phyloP scores from a whole-genome alignment of 495 filamentous ascomycete genomes.

The Lasiosphaeris hirsuta region DNA sequence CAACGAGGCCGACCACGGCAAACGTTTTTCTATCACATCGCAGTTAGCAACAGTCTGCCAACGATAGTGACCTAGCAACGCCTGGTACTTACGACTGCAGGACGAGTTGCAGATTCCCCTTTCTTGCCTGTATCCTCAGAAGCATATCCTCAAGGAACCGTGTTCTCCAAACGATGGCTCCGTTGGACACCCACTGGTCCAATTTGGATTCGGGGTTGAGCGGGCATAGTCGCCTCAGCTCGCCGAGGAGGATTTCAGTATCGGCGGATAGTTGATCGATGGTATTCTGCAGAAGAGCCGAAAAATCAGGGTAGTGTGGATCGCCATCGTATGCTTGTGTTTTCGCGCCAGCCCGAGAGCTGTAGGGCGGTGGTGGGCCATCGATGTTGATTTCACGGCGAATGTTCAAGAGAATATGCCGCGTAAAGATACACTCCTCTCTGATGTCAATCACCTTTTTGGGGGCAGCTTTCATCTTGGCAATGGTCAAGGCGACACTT shows the following conservation, averaged over 20 bases:
- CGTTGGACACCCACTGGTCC: neutral
- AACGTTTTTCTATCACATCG: too few species aligned
- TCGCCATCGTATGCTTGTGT: neutral
- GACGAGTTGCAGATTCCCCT: slow-evolving; percentile 6
- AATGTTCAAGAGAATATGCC: slow-evolving; percentile 5
- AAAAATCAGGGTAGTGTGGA: neutral
- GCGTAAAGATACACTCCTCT: slow-evolving; percentile 2
- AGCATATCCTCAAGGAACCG: slow-evolving; percentile 6
- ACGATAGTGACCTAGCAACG: too few species aligned
- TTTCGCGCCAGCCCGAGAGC: neutral
- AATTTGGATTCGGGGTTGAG: neutral
- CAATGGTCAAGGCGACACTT: neutral
- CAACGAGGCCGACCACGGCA: too few species aligned
- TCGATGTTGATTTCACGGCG: neutral
- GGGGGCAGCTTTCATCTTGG: neutral
- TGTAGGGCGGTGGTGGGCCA: neutral
- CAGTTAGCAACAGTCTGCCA: too few species aligned
- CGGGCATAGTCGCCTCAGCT: neutral
- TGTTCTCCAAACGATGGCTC: slow-evolving; percentile 5
- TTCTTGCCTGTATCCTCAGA: slow-evolving; percentile 1
- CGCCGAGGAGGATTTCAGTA: neutral
- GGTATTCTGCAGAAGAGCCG: neutral
- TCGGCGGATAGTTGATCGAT: slow-evolving; percentile 3
- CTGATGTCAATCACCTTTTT: slow-evolving; percentile 3
- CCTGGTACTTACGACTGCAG: slow-evolving; percentile 6